phyloP scores from a whole-genome alignment of 257 asterid genomes.

The Avicennia marina region DNA sequence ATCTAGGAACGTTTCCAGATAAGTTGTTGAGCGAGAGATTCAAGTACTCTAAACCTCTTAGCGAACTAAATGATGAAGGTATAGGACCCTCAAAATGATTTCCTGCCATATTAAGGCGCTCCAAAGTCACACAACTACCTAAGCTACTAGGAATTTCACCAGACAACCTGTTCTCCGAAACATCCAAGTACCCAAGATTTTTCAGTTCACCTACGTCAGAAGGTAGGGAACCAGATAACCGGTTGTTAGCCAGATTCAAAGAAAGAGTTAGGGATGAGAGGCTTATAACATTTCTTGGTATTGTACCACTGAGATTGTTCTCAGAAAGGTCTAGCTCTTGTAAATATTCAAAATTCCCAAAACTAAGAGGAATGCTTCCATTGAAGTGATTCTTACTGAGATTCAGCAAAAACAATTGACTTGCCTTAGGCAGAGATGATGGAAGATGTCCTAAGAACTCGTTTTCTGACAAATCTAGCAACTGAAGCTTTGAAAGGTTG shows the following conservation, averaged over 20 bases:
- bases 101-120: slow-evolving; percentile 17
- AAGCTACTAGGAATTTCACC: slow-evolving; percentile 17
- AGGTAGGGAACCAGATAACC: slow-evolving; percentile 13
- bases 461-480: slow-evolving; percentile 22
- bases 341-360: slow-evolving; percentile 11
- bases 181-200: slow-evolving; percentile 11
- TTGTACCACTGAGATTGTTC: slow-evolving; percentile 14
- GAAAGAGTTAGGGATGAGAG: slow-evolving; percentile 14
- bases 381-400: slow-evolving; percentile 11
- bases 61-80: slow-evolving; percentile 9
- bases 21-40: slow-evolving; percentile 19
- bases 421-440: slow-evolving; percentile 6
- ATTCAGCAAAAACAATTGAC: slow-evolving; percentile 3
- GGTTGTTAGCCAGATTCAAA: slow-evolving; percentile 13
- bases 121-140: slow-evolving; percentile 14
- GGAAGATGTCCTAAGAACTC: slow-evolving; percentile 15
- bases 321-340: slow-evolving; percentile 18
- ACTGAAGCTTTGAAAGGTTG: slow-evolving; percentile 12
- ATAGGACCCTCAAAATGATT: slow-evolving; percentile 12
- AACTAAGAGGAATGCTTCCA: slow-evolving; percentile 15
- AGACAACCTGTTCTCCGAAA: slow-evolving; percentile 7
- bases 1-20: slow-evolving; percentile 17
- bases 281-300: slow-evolving; percentile 7
- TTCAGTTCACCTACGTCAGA: slow-evolving; percentile 11
- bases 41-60: slow-evolving; percentile 18